Evolutionary conservation across 1,284 basidiomycete genomes (phyloP), one percentile per base, ranked within the genome.

Genomic region (Tylopilus sp.): DNA sequence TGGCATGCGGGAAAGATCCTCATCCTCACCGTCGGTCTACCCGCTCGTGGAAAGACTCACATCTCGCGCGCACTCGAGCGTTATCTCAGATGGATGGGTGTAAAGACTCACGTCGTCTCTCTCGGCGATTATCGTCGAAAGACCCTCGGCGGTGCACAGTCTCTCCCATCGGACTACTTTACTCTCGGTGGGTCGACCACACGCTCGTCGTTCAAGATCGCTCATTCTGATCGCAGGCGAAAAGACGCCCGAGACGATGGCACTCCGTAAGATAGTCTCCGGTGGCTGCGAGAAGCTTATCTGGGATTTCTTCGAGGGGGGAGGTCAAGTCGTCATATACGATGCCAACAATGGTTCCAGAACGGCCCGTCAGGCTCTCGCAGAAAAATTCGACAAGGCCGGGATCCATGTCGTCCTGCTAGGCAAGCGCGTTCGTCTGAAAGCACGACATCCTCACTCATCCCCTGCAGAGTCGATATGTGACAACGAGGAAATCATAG

Each of bases 291-390:
- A 98, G 69, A 78, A 89, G 62, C 75, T 86, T 46, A 93, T 99
- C 38, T 86, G 84, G 79, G 84, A 93, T 53, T 97, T 90, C 70
- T 99, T 97, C 72, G 78, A 83, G 55, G 74, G 74, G 2, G 85
- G 89, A 11, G 95, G 95, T 0, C 96, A 99, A 67, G 95, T 99
- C 15, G 92, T 96, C 29, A 95, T 99, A 53, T 99, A 98, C 72
- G 97, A 99, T 66, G 97, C 97, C n/a, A 99, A 99, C 67, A 98
- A 99, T 62, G 92, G 93, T 1, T 85, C 83, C 10, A 75, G 77
- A 40, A 77, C 75, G 37, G 77, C 79, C 31, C 75, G 97, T 44
- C 81, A 86, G 54, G 74, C 73, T 15, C 71, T 97, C 31, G 84
- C 87, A 3, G 84, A 94, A 68, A 92, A 84, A 70, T 98, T 97